Evolutionary conservation across 1,139 yeast species (phyloP).

Genomic region (Saccharomyces hybrid): DNA sequence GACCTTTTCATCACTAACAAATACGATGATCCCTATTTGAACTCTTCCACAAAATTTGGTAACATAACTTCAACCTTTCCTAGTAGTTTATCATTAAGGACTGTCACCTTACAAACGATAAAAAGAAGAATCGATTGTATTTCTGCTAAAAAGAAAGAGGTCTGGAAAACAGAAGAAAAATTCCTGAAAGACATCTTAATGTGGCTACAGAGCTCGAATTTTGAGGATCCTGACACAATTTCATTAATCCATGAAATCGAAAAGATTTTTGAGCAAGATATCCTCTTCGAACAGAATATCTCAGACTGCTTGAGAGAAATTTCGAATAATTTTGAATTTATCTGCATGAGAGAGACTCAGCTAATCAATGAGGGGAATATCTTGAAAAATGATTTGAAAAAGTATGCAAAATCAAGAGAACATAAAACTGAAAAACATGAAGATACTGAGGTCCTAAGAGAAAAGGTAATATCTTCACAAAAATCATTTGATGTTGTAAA

Average conservation of each 20-base stretch:
- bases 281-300: constrained; percentile 19
- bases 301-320: constrained; percentile 14
- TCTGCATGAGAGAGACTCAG: constrained; percentile 23
- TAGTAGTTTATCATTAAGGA: constrained; percentile 3
- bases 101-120: constrained; percentile 13
- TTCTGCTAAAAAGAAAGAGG: constrained; percentile 19
- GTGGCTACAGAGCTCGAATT: constrained; percentile 22
- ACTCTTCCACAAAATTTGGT: neutral
- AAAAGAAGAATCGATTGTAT: constrained; percentile 19
- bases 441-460: constrained; percentile 21
- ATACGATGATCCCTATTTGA: neutral
- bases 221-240: constrained; percentile 17
- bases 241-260: constrained; percentile 19
- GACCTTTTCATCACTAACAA: neutral
- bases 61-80: neutral
- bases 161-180: constrained; percentile 17
- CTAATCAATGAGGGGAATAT: constrained; percentile 20
- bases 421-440: constrained; percentile 22
- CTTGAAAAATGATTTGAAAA: constrained; percentile 15
- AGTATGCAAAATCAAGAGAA: constrained; percentile 14
- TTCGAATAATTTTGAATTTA: constrained; percentile 18
- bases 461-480: constrained; percentile 19
- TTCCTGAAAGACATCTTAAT: constrained; percentile 18
- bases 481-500: constrained; percentile 18
- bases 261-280: constrained; percentile 20